These are phyloP conservation scores for Blastomyces percursus DNA, from an alignment of 2,329 filamentous ascomycete species.

Conservation along the genomic window DNA sequence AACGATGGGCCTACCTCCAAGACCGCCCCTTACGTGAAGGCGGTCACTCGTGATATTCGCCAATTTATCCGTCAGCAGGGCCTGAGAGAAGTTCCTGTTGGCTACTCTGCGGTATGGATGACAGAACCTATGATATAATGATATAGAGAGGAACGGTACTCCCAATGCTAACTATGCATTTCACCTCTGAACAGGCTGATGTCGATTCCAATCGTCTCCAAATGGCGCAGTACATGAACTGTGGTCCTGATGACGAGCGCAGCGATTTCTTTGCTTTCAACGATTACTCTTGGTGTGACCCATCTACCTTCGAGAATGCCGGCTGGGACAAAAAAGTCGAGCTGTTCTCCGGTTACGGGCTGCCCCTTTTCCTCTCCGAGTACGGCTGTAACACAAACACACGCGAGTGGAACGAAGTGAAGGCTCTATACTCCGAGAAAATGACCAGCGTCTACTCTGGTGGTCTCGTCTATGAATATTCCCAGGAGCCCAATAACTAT, in stretches of 20 bases:
- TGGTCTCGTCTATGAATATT: constrained; percentile 93
- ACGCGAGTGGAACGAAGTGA: constrained; percentile 71
- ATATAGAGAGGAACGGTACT: not conserved
- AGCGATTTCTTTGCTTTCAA: constrained; percentile 88
- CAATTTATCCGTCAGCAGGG: constrained; percentile 54
- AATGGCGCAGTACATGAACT: constrained; percentile 89
- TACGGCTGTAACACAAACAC: constrained; percentile 79
- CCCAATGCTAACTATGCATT: not conserved
- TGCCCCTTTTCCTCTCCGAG: constrained; percentile 90
- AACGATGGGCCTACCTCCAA: constrained; percentile 56
- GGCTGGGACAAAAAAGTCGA: constrained; percentile 84
- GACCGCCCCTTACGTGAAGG: constrained; percentile 64
- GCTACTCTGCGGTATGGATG: constrained; percentile 47
- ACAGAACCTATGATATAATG: not conserved
- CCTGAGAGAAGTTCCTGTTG: constrained; percentile 59
- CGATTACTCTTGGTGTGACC: constrained; percentile 66
- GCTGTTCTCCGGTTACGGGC: constrained; percentile 74
- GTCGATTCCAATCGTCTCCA: constrained; percentile 75
- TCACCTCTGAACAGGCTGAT: constrained; percentile 46
- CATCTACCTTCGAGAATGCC: constrained; percentile 62
- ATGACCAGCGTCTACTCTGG: constrained; percentile 92
- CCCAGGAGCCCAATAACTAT: constrained; percentile 63
- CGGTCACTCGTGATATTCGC: constrained; percentile 65
- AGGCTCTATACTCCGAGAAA: constrained; percentile 63
- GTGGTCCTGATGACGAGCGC: constrained; percentile 69